Evolutionary conservation across 1,284 basidiomycete genomes (phyloP).

Genomic region (Inonotus hispidus): DNA sequence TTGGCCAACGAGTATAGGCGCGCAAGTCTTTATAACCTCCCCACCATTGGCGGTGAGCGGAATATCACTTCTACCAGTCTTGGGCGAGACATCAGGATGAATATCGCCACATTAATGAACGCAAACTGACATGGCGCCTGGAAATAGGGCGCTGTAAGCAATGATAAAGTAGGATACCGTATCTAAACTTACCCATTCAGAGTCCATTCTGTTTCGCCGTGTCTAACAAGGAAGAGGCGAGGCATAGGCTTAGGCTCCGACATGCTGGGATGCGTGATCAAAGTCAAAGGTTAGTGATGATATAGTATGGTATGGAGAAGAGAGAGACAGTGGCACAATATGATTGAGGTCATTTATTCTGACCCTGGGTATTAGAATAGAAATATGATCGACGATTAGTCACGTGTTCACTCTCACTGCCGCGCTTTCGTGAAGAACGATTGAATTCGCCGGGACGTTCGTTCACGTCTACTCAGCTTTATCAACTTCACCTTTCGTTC

Average conservation of each 20-base stretch:
- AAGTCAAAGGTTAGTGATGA: too few species aligned
- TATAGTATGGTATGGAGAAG: neutral
- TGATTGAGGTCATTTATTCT: too few species aligned
- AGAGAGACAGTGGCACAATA: too few species aligned
- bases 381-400: too few species aligned
- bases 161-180: conserved; percentile 9
- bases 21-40: conserved; percentile 62
- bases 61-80: conserved; percentile 89
- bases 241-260: conserved; percentile 47
- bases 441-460: too few species aligned
- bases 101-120: neutral
- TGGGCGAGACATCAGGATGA: conserved; percentile 4
- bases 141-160: neutral
- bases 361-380: too few species aligned
- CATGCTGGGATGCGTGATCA: neutral
- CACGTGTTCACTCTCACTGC: too few species aligned
- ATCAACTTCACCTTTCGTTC: neutral
- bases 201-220: conserved; percentile 95
- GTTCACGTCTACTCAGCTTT: too few species aligned
- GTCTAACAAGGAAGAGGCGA: conserved; percentile 71
- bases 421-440: too few species aligned
- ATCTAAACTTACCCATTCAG: conserved; percentile 55
- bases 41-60: conserved; percentile 82
- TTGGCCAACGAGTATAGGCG: conserved; percentile 63
- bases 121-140: conserved; percentile 66